A percentile compares a stretch with the other conserved stretches of the same genome.
Conservation (phyloP, 1,139 yeast genomes). For the Scheffersomyces cryptocercus region DNA sequence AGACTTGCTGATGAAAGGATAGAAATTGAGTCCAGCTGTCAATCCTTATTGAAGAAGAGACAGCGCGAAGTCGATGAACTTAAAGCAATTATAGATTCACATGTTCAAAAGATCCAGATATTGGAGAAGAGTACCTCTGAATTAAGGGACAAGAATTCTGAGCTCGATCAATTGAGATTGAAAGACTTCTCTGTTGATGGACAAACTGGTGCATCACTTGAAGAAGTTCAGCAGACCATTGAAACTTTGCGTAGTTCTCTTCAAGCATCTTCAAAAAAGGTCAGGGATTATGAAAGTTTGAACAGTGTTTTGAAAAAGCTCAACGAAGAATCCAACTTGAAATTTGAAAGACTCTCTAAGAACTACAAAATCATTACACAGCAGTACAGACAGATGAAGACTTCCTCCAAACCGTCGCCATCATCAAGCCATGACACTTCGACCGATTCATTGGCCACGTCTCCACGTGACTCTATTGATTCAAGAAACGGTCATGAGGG, state of each 20-base stretch:
- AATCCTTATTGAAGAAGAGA: constrained; percentile 49
- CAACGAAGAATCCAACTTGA: constrained; percentile 67
- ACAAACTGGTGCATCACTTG: constrained; percentile 21
- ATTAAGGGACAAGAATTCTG: constrained; percentile 17
- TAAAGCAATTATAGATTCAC: constrained; percentile 29
- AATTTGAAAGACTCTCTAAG: constrained; percentile 64
- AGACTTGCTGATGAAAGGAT: constrained; percentile 57
- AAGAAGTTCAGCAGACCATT: constrained; percentile 34
- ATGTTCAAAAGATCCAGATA: constrained; percentile 28
- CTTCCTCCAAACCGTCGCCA: constrained; percentile 13
- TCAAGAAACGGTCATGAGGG: background rate
- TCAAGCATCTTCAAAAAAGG: constrained; percentile 48
- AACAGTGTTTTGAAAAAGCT: constrained; percentile 60
- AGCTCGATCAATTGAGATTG: constrained; percentile 13
- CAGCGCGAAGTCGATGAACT: constrained; percentile 53
- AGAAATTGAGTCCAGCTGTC: constrained; percentile 55
- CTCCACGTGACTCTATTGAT: constrained; percentile 5
- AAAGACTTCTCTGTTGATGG: constrained; percentile 17
- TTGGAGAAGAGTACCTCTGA: constrained; percentile 45
- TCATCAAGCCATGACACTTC: constrained; percentile 1
- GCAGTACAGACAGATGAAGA: constrained; percentile 47
- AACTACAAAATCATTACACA: constrained; percentile 63
- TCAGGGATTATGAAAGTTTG: constrained; percentile 57
- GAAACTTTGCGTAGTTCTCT: constrained; percentile 56
- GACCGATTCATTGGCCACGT: constrained; percentile 3